Base-by-base conservation (phyloP, 1,139 yeast species). In the Pichia sp. region DNA sequence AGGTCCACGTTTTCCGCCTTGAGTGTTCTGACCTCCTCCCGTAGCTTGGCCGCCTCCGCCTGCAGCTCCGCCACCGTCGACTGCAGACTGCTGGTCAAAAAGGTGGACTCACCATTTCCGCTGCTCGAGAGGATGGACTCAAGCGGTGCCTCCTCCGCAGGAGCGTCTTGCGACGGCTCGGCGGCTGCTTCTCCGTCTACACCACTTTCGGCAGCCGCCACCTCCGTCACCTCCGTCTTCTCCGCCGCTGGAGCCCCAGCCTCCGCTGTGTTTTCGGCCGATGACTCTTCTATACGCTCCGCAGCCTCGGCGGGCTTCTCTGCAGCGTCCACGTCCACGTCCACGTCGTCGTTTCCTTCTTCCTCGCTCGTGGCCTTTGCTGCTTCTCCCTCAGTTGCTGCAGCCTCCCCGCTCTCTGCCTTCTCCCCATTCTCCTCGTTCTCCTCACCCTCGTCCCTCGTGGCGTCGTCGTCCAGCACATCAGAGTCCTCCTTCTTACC, bases 1-100 rank as follows among this genome's bases (percentile, higher is more conserved):
- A 66, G 54, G n/a, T 64, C 64, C 1, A 60, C 53, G 30, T 62
- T 64, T 44, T 66, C 65, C 8, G 52, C 50, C 38, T 55, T 54
- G 32, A 61, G 29, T 29, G 45, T 47, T 6, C 48, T 54, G 5
- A 63, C 41, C 41, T 57, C 57, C 4, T 29, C 26, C 10, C 53
- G 47, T 3, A 62, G 50, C 10, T 48, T 51, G 15, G 54, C 50
- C 23, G 63, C 43, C 45, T 64, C 54, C 1, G 36, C 26, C n/a
- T 57, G 52, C 8, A 63, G 50, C 11, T 52, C 47, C 4, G 50
- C 49, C 8, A 67, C 43, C 32, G 59, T 57, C 1, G 57, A 30
- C 54, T 61, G 53, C n/a, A 64, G 55, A 3, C 26, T 23, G 26
- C 59, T 54, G 7, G 58, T 48, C n/a, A 64, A 48, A 32, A 64